Conservation (phyloP, 192 early-diverging fungal species). For the Podila epigama region DNA sequence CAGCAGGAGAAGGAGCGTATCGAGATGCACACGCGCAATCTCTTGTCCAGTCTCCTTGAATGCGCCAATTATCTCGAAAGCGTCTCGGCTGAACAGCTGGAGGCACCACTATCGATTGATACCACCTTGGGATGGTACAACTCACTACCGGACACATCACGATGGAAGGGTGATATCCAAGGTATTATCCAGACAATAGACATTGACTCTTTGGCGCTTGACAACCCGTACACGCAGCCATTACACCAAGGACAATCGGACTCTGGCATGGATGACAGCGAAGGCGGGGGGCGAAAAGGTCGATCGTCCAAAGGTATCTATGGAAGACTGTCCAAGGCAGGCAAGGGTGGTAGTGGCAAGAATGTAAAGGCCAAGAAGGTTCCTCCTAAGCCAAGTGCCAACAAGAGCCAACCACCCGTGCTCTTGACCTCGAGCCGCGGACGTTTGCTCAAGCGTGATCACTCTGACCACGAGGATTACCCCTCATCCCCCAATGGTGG, state of each 20-base stretch:
- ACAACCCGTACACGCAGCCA: constrained; percentile 30
- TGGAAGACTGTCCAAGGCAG: constrained; percentile 29
- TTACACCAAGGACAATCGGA: constrained; percentile 19
- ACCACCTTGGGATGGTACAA: constrained; percentile 48
- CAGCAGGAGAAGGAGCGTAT: constrained; percentile 26
- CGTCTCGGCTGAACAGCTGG: constrained; percentile 27
- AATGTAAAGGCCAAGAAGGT: constrained; percentile 48
- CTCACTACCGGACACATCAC: constrained; percentile 32
- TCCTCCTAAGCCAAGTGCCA: constrained; percentile 22
- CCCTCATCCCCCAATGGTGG: neutral
- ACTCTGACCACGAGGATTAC: neutral
- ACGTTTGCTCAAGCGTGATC: constrained; percentile 36
- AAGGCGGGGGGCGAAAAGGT: constrained; percentile 29
- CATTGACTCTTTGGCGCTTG: constrained; percentile 18
- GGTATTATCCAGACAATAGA: constrained; percentile 48
- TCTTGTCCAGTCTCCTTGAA: constrained; percentile 41
- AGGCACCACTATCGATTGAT: constrained; percentile 41
- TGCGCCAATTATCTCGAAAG: constrained; percentile 45
- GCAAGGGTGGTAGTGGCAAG: constrained; percentile 10
- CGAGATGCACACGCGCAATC: constrained; percentile 40
- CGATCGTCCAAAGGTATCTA: constrained; percentile 39
- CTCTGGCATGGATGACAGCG: constrained; percentile 39
- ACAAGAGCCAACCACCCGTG: constrained; percentile 15
- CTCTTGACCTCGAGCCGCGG: constrained; percentile 46
- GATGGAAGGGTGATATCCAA: constrained; percentile 45